phyloP scores from a whole-genome alignment of 2,329 filamentous ascomycete species.

The Penicillium sp. region DNA sequence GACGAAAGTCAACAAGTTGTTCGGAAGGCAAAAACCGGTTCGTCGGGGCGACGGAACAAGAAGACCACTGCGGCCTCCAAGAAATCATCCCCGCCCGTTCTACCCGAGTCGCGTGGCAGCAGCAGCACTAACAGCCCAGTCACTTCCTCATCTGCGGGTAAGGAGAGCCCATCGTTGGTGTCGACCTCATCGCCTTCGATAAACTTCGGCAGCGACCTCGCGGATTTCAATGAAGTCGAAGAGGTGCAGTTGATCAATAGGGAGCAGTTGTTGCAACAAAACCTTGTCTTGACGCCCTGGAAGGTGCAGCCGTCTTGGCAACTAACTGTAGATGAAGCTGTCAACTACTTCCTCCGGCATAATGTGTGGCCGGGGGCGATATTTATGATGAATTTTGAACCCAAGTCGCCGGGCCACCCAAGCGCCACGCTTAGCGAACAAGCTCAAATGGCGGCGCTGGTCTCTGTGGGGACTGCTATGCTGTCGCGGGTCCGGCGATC shows the following conservation, averaged over 20 bases:
- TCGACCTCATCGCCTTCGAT: constrained; percentile 4
- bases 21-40: constrained; percentile 56
- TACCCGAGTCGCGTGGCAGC: constrained; percentile 30
- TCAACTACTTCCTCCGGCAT: constrained; percentile 43
- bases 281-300: constrained; percentile 17
- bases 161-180: neutral
- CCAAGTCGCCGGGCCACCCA: constrained; percentile 27
- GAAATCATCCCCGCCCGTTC: constrained; percentile 9
- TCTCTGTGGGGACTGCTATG: constrained; percentile 63
- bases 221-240: constrained; percentile 29
- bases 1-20: constrained; percentile 69
- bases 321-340: constrained; percentile 37
- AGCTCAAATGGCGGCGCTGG: constrained; percentile 54
- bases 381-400: constrained; percentile 32
- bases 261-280: constrained; percentile 19
- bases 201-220: constrained; percentile 2
- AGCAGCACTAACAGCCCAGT: constrained; percentile 23
- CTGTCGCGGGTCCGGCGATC: constrained; percentile 60
- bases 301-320: constrained; percentile 32
- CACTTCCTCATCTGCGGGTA: constrained; percentile 12
- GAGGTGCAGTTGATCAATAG: constrained; percentile 23
- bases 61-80: constrained; percentile 6
- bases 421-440: constrained; percentile 31
- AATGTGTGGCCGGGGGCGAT: constrained; percentile 37
- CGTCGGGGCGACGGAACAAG: constrained; percentile 31